Evolutionary conservation across 257 asterid genomes (phyloP).

Genomic region (Solanum pinnatisectum): DNA sequence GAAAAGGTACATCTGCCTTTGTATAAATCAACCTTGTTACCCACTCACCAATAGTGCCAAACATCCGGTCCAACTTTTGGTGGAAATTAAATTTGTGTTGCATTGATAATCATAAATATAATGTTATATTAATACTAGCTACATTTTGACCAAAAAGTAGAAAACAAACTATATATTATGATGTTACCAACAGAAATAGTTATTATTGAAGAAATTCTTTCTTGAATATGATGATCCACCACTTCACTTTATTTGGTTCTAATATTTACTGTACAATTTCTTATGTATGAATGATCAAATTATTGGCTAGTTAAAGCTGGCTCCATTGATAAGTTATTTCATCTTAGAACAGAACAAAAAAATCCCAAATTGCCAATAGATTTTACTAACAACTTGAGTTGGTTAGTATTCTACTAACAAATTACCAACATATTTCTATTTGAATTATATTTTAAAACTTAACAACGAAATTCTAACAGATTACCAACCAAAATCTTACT

Average conservation of each 20-base stretch:
- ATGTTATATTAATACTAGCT: slow-evolving; percentile 19
- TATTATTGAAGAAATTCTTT: not conserved
- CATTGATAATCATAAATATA: slow-evolving; percentile 13
- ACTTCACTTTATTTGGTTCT: not conserved
- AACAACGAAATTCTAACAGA: no score
- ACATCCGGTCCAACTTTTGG: slow-evolving; percentile 25
- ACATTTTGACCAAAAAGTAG: not conserved
- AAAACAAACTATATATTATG: not conserved
- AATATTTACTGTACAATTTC: not conserved
- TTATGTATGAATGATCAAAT: not conserved
- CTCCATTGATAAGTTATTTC: not conserved
- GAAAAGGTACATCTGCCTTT: not conserved
- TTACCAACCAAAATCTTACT: no score
- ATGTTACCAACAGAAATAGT: not conserved
- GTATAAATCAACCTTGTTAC: not conserved
- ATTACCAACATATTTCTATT: no score
- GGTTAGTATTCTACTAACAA: no score
- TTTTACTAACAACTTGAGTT: no score
- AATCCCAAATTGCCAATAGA: no score
- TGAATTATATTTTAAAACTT: no score
- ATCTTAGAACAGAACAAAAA: not conserved
- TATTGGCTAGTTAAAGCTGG: not conserved
- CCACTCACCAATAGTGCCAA: slow-evolving; percentile 36
- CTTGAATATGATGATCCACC: not conserved
- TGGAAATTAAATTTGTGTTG: slow-evolving; percentile 15